phyloP scores from a whole-genome alignment of 805 yeast species.

The Monosporozyma yasuniensis region DNA sequence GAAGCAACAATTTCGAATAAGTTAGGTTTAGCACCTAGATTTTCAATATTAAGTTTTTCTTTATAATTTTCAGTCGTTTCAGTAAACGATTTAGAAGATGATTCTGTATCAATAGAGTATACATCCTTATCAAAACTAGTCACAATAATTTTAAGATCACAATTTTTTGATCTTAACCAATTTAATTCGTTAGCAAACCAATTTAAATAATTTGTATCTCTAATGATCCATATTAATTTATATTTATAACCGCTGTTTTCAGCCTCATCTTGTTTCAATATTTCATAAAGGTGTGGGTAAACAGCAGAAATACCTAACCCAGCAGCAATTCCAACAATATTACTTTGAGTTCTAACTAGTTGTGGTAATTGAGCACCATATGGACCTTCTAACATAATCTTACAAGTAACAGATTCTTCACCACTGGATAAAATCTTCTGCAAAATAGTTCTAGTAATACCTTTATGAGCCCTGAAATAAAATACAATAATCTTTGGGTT shows the following conservation, averaged over 20 bases:
- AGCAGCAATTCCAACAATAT: slow-evolving; percentile 39
- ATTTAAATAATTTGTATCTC: slow-evolving; percentile 40
- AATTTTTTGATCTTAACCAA: slow-evolving; percentile 22
- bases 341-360: slow-evolving; percentile 28
- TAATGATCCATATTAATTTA: slow-evolving; percentile 56
- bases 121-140: neutral
- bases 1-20: slow-evolving; percentile 32
- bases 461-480: slow-evolving; percentile 47
- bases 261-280: slow-evolving; percentile 12
- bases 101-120: neutral
- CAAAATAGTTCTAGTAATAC: slow-evolving; percentile 42
- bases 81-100: neutral
- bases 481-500: slow-evolving; percentile 27
- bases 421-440: slow-evolving; percentile 26
- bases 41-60: slow-evolving; percentile 8
- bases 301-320: slow-evolving; percentile 49
- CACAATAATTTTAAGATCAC: slow-evolving; percentile 16
- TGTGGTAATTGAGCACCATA: slow-evolving; percentile 42
- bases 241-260: slow-evolving; percentile 15
- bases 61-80: neutral
- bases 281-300: slow-evolving; percentile 34
- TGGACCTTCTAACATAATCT: slow-evolving; percentile 51
- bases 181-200: slow-evolving; percentile 41
- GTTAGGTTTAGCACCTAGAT: slow-evolving; percentile 40
- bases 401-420: slow-evolving; percentile 26